Conservation (phyloP, 1,284 basidiomycete genomes). For the Rhodotorula sp. region DNA sequence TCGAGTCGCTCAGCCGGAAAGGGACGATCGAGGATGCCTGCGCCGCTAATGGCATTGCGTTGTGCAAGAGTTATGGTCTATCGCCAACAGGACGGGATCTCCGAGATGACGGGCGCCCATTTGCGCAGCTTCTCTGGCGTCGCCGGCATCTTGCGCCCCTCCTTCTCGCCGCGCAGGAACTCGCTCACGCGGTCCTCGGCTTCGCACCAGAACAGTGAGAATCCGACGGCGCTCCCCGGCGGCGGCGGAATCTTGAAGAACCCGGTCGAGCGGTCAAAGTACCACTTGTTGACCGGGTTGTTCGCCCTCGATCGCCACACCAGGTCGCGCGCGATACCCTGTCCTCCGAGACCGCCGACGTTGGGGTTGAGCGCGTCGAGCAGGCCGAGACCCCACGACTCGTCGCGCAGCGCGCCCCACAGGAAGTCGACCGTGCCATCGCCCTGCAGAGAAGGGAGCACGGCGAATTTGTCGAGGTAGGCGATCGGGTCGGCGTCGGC, state of each 20-base stretch:
- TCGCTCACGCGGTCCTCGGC: slow-evolving; percentile 72
- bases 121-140: slow-evolving; percentile 36
- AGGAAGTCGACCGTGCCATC: slow-evolving; percentile 99
- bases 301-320: slow-evolving; percentile 91
- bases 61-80: no score
- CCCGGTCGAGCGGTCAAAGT: slow-evolving; percentile 92
- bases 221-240: slow-evolving; percentile 67
- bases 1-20: no score
- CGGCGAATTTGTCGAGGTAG: slow-evolving; percentile 98
- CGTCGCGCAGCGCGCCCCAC: slow-evolving; percentile 97
- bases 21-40: no score
- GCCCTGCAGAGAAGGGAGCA: slow-evolving; percentile 89
- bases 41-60: no score
- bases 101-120: slow-evolving; percentile 41
- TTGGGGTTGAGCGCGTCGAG: slow-evolving; percentile 89
- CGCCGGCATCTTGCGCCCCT: slow-evolving; percentile 17
- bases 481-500: slow-evolving; percentile 59
- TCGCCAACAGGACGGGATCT: slow-evolving; percentile 40
- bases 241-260: slow-evolving; percentile 67
- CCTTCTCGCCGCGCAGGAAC: slow-evolving; percentile 43
- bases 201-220: slow-evolving; percentile 91
- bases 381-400: slow-evolving; percentile 93
- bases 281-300: slow-evolving; percentile 99
- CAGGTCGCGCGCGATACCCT: slow-evolving; percentile 86
- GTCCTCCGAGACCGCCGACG: slow-evolving; percentile 84